phyloP scores from a whole-genome alignment of 495 filamentous ascomycete genomes.

The Chaetomidium leptoderma region DNA sequence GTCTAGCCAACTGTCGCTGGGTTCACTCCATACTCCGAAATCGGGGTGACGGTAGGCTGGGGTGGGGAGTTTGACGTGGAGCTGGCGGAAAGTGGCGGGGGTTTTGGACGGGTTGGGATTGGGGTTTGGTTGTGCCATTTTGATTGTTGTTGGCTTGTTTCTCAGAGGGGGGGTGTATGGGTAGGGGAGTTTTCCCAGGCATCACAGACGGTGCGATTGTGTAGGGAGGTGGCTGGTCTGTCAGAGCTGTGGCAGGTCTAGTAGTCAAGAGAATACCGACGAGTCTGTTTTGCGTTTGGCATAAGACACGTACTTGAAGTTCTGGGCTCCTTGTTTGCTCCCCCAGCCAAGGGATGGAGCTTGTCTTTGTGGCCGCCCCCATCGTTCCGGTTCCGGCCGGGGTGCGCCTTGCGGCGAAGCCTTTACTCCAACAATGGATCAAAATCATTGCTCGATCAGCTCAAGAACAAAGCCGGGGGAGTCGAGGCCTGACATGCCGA shows the following conservation, averaged over 20 bases:
- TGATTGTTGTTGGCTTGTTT: neutral
- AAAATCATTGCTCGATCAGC: neutral
- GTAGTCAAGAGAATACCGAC: too few species aligned
- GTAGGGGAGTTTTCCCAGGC: too few species aligned
- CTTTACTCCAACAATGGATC: neutral
- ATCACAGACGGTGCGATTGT: too few species aligned
- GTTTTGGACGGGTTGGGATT: neutral
- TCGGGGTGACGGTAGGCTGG: neutral
- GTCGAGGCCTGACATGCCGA: too few species aligned
- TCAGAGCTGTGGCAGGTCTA: too few species aligned
- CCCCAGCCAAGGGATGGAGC: too few species aligned
- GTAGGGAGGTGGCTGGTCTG: too few species aligned
- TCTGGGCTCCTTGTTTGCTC: neutral
- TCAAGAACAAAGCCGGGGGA: neutral
- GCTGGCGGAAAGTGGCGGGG: neutral
- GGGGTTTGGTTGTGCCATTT: neutral
- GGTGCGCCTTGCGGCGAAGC: neutral
- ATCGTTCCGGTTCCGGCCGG: neutral
- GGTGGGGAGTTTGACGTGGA: conserved; percentile 8
- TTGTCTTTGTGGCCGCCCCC: neutral
- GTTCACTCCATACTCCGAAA: neutral
- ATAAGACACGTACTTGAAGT: neutral
- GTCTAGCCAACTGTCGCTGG: neutral
- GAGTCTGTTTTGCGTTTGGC: too few species aligned
- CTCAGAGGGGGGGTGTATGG: neutral